phyloP scores from a whole-genome alignment of 352 stramenopile species.

The Globisporangium okanoganense region DNA sequence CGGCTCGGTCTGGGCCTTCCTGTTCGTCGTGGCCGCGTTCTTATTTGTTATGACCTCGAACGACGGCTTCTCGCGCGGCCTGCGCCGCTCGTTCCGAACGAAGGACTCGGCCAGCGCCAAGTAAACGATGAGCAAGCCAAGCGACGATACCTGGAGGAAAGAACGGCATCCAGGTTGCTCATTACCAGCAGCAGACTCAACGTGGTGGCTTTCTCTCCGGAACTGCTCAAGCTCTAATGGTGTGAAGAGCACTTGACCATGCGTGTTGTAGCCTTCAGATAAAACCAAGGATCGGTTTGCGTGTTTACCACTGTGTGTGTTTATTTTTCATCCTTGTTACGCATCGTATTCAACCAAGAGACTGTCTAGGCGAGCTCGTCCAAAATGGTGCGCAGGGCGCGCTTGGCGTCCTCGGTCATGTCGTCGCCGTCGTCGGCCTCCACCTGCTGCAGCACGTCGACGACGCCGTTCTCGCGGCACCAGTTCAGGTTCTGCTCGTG shows the following conservation, averaged over 20 bases:
- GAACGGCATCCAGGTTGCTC: not conserved
- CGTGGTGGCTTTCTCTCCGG: not conserved
- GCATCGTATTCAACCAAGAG: not conserved
- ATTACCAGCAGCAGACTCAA: not conserved
- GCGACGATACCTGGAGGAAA: not conserved
- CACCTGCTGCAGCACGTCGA: conserved; percentile 36
- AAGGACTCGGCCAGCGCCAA: conserved; percentile 32
- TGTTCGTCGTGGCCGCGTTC: conserved; percentile 45
- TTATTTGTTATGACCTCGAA: conserved; percentile 68
- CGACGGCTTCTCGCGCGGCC: conserved; percentile 48
- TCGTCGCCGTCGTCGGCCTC: conserved; percentile 42
- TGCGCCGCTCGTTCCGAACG: conserved; percentile 43
- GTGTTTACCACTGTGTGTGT: not conserved
- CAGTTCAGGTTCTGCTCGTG: conserved; percentile 49
- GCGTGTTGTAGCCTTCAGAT: not conserved
- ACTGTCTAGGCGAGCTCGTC: conserved; percentile 28
- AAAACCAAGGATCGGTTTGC: not conserved
- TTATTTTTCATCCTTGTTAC: not conserved
- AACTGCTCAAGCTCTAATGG: not conserved
- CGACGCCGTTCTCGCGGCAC: conserved; percentile 36
- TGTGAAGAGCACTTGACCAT: not conserved
- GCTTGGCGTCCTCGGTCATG: conserved; percentile 51
- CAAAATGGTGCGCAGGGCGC: conserved; percentile 39
- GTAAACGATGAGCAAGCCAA: conserved; percentile 7
- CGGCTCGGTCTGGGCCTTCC: conserved; percentile 45